Evolutionary conservation across 805 yeast species (phyloP).

Genomic region (Suhomyces faveliae): DNA sequence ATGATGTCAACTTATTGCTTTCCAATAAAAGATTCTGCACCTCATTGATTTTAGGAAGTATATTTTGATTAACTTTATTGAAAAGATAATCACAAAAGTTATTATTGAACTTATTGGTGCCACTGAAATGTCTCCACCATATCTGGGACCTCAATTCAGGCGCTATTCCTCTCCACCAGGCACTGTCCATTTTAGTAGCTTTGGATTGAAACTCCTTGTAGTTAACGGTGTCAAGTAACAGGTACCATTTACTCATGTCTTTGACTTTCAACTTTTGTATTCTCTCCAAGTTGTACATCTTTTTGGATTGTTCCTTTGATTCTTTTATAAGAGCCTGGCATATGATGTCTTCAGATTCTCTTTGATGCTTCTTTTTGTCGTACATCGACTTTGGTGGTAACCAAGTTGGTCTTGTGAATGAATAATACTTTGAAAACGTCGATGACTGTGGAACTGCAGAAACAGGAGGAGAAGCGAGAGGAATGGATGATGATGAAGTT

Average conservation of each 20-base stretch:
- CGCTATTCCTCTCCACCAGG: constrained; percentile 27
- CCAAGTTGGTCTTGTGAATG: constrained; percentile 61
- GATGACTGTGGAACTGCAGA: neutral
- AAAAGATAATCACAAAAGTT: constrained; percentile 6
- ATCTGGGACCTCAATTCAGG: constrained; percentile 37
- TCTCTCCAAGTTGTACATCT: constrained; percentile 30
- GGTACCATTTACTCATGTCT: constrained; percentile 29
- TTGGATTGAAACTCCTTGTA: constrained; percentile 8
- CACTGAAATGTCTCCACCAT: constrained; percentile 41
- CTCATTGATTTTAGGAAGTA: constrained; percentile 1
- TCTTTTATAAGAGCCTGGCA: constrained; percentile 42
- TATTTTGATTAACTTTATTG: neutral
- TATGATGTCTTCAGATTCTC: constrained; percentile 49
- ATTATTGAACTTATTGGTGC: constrained; percentile 4
- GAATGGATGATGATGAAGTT: neutral
- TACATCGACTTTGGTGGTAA: constrained; percentile 61
- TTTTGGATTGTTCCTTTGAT: constrained; percentile 26
- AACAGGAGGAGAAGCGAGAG: neutral
- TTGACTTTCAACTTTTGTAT: constrained; percentile 32
- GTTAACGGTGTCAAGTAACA: constrained; percentile 8
- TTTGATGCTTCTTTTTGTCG: constrained; percentile 55
- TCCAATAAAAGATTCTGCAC: constrained; percentile 4
- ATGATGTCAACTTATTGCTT: neutral
- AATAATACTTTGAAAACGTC: constrained; percentile 18
- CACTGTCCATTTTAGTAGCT: constrained; percentile 11